Evolutionary conservation across 805 yeast species (phyloP), one percentile per base, ranked within the genome.

Genomic region (Scheffersomyces spartinae): DNA sequence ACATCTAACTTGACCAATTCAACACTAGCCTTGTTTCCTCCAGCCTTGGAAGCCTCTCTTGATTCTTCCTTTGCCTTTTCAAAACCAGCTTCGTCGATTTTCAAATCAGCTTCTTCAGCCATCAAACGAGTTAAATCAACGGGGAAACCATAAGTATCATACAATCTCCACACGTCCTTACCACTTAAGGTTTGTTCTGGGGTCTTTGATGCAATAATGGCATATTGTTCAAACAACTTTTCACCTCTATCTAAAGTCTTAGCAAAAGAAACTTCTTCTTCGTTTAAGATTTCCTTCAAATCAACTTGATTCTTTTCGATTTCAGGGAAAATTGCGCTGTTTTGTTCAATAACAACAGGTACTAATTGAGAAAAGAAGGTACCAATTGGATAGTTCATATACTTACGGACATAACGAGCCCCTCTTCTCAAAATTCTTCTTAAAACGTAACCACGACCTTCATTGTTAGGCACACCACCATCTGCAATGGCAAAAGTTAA

Each of bases 391-490:
- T 82, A 88, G 55, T 83, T 75, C 80, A 91, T 75, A 62, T 91
- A 86, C 61, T 91, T 91, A 56, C 97, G 79, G 23, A 79, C 96
- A 47, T 83, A 91, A 57, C 98, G 79, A 20, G 95, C 83, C 46
- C 98, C 99, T 66, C 99, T 80, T 66, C 99, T 80, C 46, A 91
- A 65, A 41, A 91, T 86, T 64, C 99, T 80, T 63, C 99, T 78
- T 52, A 91, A 64, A 22, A 91, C 99, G 47, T 91, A 91, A 43
- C 99, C 99, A 61, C 98, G 79, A 43, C 99, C 99, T 50, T 91
- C 98, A 47, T 86, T 91, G 61, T 91, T 91, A 48, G 99, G 99
- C 30, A 91, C 96, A 47, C 98, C 99, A 46, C 99, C 99, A 54
- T 91, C 99, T 20, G 94, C 82, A 32, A 91, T 68, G 25, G 99